These are phyloP conservation scores for Nakataea oryzae DNA, from an alignment of 2,329 filamentous ascomycete species.

Conservation along the genomic window DNA sequence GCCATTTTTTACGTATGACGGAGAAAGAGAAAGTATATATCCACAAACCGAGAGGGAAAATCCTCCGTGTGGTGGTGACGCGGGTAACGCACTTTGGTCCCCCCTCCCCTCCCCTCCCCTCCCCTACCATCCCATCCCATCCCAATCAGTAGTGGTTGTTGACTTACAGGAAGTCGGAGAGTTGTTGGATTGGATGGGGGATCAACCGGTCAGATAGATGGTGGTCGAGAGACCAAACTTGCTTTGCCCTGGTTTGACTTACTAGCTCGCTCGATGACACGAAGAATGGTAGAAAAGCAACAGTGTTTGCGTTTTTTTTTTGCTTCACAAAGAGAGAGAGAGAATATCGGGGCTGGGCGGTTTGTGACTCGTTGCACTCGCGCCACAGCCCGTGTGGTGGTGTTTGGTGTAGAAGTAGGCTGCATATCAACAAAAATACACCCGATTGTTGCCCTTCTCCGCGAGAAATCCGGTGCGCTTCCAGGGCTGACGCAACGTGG, in stretches of 20 bases:
- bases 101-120: slow-evolving; percentile 3
- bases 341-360: no score
- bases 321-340: background rate
- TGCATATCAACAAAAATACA: no score
- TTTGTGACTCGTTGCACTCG: background rate
- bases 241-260: background rate
- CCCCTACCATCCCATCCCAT: background rate
- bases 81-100: background rate
- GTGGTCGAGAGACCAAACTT: background rate
- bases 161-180: background rate
- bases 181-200: background rate
- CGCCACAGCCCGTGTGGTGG: background rate
- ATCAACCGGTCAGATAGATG: background rate
- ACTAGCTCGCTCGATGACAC: background rate
- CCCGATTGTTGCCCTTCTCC: background rate
- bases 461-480: background rate
- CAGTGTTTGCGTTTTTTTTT: no score
- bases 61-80: background rate
- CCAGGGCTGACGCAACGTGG: background rate
- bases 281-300: background rate
- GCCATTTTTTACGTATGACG: background rate
- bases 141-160: background rate
- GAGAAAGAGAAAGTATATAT: background rate
- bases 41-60: background rate
- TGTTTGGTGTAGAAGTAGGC: no score